These are phyloP conservation scores for Aspergillus ochraceus DNA, from an alignment of 2,329 filamentous ascomycete species.

Conservation along the genomic window DNA sequence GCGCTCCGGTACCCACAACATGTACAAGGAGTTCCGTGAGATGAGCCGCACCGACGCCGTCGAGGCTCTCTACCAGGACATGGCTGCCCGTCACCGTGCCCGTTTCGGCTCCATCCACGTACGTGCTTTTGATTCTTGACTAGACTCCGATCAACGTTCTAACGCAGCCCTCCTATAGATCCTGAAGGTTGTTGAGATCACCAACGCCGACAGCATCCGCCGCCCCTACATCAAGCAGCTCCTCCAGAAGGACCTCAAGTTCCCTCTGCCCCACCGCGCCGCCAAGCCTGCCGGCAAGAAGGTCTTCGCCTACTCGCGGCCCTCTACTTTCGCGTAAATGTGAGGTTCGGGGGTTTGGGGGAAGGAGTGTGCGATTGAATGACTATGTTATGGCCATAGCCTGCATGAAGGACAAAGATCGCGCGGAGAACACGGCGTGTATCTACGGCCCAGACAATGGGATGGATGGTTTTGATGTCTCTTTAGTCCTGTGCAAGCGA, in stretches of 20 bases:
- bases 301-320: constrained; percentile 89
- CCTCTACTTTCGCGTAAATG: constrained; percentile 95
- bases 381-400: constrained; percentile 44
- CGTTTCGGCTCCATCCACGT: constrained; percentile 99
- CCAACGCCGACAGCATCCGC: constrained; percentile 92
- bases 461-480: constrained; percentile 41
- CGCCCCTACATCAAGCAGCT: constrained; percentile 99
- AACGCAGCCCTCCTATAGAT: constrained; percentile 61
- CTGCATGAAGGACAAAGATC: constrained; percentile 41
- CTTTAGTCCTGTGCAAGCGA: constrained; percentile 42
- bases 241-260: constrained; percentile 89
- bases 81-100: constrained; percentile 97
- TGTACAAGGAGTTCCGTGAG: constrained; percentile 99
- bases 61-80: constrained; percentile 97
- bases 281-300: constrained; percentile 81
- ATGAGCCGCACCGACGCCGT: constrained; percentile 94
- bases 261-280: constrained; percentile 97
- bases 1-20: constrained; percentile 99
- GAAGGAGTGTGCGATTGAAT: constrained; percentile 43
- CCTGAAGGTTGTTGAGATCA: constrained; percentile 95
- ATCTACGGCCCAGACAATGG: constrained; percentile 34
- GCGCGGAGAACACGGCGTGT: constrained; percentile 36
- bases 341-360: constrained; percentile 36
- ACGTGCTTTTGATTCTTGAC: constrained; percentile 48
- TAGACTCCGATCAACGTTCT: neutral